Evolutionary conservation across 805 yeast species (phyloP), one percentile per base, ranked within the genome.

Genomic region (Candida odintsovae): DNA sequence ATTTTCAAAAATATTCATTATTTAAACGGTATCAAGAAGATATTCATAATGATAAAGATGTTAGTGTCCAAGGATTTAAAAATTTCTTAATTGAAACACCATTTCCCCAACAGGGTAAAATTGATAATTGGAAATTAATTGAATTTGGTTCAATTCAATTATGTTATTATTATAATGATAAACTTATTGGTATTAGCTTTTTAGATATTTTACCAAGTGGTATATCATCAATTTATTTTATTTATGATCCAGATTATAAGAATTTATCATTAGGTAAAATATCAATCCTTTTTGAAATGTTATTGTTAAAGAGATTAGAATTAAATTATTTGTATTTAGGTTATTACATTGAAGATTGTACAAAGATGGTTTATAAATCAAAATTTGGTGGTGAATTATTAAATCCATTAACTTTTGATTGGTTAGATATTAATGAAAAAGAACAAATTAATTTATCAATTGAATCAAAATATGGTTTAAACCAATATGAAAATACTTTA

Each of bases 221-320:
- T 0, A 62, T 90, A 0, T 88, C 96, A 0, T 82, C 95, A 0
- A 90, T 90, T 1, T 90, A 90, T 61, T 86, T 90, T 60, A 79
- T 90, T 12, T 88, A 94, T 86, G 90, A 89, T 59, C 94, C 95
- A 0, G 90, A 81, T 45, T 83, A 72, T 58, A 80, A 82, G 5
- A 72, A 77, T 43, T 10, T 44, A 12, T 48, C 50, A 6, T 39
- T 48, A 43, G 97, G 97, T 0, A 87, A 87, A 22, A 61, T 90
- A 2, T 81, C 90, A 50, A 92, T 87, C 0, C 57, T 89, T 23
- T 65, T 86, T 36, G 97, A 90, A 57, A 66, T 87, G 35, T 70
- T 77, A 2, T 58, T 86, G 61, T 68, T 81, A 5, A 53, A 71
- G 23, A 62, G 74, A 38, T 65, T 79, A 35, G 67, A 70, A 8